Conservation (phyloP, 139 green algal genomes). For the Chlorella sp. region DNA sequence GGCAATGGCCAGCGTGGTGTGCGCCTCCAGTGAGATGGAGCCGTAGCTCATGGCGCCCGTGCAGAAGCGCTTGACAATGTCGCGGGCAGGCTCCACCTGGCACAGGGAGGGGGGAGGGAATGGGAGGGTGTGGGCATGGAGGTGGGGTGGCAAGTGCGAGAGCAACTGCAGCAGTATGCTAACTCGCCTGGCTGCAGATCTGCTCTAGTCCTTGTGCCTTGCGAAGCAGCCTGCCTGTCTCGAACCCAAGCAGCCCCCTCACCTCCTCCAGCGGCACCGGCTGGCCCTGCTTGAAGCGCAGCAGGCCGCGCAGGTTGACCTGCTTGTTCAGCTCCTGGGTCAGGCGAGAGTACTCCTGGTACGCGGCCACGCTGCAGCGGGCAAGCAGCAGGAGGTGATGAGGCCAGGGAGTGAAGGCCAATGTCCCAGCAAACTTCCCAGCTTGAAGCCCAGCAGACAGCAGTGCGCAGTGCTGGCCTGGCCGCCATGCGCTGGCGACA, state of each 20-base stretch:
- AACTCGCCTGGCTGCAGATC: too few relatives aligned
- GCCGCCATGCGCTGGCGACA: too few relatives aligned
- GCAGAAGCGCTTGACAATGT: conserved; percentile 95
- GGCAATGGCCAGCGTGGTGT: conserved; percentile 92
- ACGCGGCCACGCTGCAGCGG: conserved; percentile 47
- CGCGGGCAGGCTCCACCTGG: conserved; percentile 87
- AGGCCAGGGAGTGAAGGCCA: not conserved
- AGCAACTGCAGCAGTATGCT: too few relatives aligned
- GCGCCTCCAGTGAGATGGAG: conserved; percentile 92
- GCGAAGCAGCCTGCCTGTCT: too few relatives aligned
- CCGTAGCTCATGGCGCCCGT: conserved; percentile 91
- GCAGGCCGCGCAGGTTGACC: conserved; percentile 91
- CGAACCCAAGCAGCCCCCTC: too few relatives aligned
- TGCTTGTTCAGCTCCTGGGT: conserved; percentile 83
- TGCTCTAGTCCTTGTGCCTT: too few relatives aligned
- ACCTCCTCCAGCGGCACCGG: conserved; percentile 35
- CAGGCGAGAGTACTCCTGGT: conserved; percentile 71
- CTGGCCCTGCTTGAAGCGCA: conserved; percentile 78
- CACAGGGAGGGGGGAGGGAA: not conserved
- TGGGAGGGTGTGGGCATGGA: not conserved
- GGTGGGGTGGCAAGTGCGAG: too few relatives aligned
- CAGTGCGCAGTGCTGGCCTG: too few relatives aligned
- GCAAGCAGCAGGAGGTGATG: not conserved
- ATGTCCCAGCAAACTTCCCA: too few relatives aligned
- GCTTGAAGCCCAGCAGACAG: too few relatives aligned